Conservation (phyloP, 2,329 filamentous ascomycete species). For the Didymella pinodella region DNA sequence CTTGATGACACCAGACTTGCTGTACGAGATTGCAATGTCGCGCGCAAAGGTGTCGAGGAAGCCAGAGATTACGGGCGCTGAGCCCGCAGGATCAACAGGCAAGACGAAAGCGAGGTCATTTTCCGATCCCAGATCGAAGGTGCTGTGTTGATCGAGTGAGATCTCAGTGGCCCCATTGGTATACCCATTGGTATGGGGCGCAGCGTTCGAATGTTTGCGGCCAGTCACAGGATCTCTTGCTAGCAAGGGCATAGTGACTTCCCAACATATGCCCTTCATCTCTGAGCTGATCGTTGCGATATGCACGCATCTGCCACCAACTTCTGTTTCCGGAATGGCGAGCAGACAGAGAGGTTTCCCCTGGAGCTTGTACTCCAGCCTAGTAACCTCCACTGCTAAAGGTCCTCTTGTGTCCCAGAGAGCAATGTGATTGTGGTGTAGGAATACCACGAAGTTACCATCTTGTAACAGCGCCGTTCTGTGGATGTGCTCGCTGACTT, state of each 20-base stretch:
- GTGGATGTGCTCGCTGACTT: conserved; percentile 75
- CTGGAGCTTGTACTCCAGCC: conserved; percentile 64
- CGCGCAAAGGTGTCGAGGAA: conserved; percentile 87
- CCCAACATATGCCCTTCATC: conserved; percentile 82
- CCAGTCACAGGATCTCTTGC: conserved; percentile 39
- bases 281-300: conserved; percentile 84
- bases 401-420: conserved; percentile 79
- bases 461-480: conserved; percentile 80
- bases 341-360: conserved; percentile 83
- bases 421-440: conserved; percentile 74
- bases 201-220: conserved; percentile 35
- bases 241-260: conserved; percentile 68
- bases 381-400: conserved; percentile 66
- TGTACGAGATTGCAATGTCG: conserved; percentile 88
- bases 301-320: conserved; percentile 63
- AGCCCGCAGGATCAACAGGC: conserved; percentile 86
- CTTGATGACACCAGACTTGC: conserved; percentile 73
- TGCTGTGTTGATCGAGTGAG: conserved; percentile 71
- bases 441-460: conserved; percentile 80
- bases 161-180: conserved; percentile 48
- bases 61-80: conserved; percentile 72
- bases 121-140: conserved; percentile 69
- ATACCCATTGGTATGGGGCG: conserved; percentile 36
- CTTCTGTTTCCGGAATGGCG: conserved; percentile 71
- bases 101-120: conserved; percentile 68